Conservation (phyloP, 306 rosid genomes). For the Vigna reflexopilosa region DNA sequence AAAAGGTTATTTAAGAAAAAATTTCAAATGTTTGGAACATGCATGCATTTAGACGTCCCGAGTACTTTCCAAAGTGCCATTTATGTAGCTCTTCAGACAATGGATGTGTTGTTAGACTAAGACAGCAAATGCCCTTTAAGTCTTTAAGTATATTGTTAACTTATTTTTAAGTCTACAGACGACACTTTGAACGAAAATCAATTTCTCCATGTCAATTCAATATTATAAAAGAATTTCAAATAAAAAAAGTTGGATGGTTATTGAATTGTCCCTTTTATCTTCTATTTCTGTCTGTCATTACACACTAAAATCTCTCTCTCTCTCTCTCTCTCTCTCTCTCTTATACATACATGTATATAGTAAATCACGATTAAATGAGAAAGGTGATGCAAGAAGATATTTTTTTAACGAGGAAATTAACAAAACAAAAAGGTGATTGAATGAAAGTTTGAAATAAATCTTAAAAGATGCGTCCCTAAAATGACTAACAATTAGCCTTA, state of each 20-base stretch:
- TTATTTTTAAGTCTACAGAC: too few species aligned
- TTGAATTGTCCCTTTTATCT: not conserved
- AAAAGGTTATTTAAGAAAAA: too few species aligned
- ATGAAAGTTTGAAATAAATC: too few species aligned
- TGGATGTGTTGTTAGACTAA: not conserved
- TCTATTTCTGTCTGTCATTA: not conserved
- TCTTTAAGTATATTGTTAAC: too few species aligned
- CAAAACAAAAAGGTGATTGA: too few species aligned
- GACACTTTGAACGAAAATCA: too few species aligned
- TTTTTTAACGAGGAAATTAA: too few species aligned
- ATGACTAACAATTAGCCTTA: too few species aligned
- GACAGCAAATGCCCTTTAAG: not conserved
- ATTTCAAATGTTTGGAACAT: not conserved
- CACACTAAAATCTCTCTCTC: not conserved
- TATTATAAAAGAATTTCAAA: too few species aligned
- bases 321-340: too few species aligned
- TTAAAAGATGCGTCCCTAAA: too few species aligned
- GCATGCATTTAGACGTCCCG: not conserved
- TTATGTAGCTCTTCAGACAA: not conserved
- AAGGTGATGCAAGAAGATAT: not conserved
- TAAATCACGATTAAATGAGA: not conserved
- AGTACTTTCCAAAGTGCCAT: not conserved
- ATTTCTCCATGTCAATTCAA: not conserved
- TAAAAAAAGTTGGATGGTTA: not conserved
- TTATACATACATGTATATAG: not conserved